Base-by-base conservation (phyloP, 805 yeast genomes). In the Nakazawaea anatomiae region DNA sequence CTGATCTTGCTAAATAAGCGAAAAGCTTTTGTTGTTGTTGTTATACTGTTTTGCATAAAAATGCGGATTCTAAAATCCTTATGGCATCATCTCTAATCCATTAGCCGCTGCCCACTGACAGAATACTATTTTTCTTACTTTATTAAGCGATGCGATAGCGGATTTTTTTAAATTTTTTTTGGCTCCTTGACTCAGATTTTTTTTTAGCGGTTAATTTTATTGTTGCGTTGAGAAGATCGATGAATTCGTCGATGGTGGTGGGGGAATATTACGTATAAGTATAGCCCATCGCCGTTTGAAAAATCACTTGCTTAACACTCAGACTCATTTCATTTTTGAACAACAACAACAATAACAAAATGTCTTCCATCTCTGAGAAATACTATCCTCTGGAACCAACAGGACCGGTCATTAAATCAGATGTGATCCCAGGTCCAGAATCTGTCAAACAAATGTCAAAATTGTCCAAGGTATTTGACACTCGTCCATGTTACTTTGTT, bases 401-500 rank as follows among this genome's bases (percentile, higher is more conserved):
- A 29, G 72, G 61, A 25, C 84, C 84, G 35, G 58, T 58, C 6
- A 61, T 79, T 41, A 68, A 59, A 48, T 64, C 79, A n/a, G 55
- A 64, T 6, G 58, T 55, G 10, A 65, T 74, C 56, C 82, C 82
- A 34, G 82, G 82, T 48, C 79, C 82, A 4, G 63, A 63, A 48
- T 65, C 77, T 28, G 57, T 63, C 50, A 67, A 61, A 12, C 66
- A 64, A 30, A 64, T 75, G 54, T 66, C 63, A 36, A 60, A 73
- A 18, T 68, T 79, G 48, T 65, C 69, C 42, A 56, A 70, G 39
- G 83, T 79, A 11, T 80, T 79, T 54, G 89, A 83, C 60, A 66
- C 83, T 47, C 74, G 87, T 67, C 76, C 85, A 27, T 80, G 78
- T 9, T 82, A 82, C 63, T 82, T 82, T 60, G 72, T 82, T 45